phyloP scores from a whole-genome alignment of 352 stramenopile genomes.

The Salisapilia sapeloensis region DNA sequence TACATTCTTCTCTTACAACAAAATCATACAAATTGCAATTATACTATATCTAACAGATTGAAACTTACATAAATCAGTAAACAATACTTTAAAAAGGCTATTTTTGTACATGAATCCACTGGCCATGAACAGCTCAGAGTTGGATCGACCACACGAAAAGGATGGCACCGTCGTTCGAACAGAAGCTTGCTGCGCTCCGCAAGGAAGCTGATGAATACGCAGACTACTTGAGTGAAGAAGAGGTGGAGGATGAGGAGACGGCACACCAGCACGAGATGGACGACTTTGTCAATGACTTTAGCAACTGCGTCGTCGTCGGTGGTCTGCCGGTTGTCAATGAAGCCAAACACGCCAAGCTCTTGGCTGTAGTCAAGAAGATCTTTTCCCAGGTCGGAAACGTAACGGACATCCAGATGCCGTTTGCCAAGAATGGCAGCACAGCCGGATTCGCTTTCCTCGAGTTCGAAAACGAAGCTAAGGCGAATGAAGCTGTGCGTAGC shows the following conservation, averaged over 20 bases:
- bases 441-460: conserved; percentile 72
- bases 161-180: conserved; percentile 59
- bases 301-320: conserved; percentile 62
- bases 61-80: no score
- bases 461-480: conserved; percentile 58
- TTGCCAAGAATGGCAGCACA: conserved; percentile 29
- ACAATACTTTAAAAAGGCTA: no score
- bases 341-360: conserved; percentile 67
- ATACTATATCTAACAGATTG: no score
- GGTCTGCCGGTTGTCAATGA: conserved; percentile 57
- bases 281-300: conserved; percentile 69
- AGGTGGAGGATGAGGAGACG: conserved; percentile 40
- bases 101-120: no score
- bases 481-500: conserved; percentile 60
- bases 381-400: conserved; percentile 65
- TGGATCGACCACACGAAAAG: no score
- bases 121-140: no score
- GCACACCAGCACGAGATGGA: conserved; percentile 52
- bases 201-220: conserved; percentile 59
- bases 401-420: conserved; percentile 70
- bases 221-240: conserved; percentile 73
- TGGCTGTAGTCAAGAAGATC: conserved; percentile 76
- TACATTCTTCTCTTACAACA: no score
- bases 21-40: no score
- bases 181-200: conserved; percentile 51